Conservation (phyloP, 345 rosid species). For the Populus davidiana region DNA sequence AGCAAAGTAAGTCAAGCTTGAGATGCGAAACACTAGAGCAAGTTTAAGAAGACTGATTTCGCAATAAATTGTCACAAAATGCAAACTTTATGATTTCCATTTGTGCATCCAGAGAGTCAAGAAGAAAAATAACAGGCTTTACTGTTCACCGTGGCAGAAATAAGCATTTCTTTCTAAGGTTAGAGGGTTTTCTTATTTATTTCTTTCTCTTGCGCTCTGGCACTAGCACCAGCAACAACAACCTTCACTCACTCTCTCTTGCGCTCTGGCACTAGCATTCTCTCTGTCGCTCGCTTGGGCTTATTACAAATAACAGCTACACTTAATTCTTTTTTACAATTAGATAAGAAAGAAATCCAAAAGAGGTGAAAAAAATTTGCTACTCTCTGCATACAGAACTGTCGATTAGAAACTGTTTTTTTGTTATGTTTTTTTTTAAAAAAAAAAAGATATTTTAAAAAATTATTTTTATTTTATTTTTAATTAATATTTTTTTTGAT, state of each 20-base stretch:
- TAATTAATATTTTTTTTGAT: too few relatives aligned
- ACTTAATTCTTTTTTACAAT: too few relatives aligned
- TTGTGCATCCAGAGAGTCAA: not conserved
- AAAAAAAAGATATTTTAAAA: too few relatives aligned
- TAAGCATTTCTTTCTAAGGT: constrained; percentile 16
- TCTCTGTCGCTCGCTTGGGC: too few relatives aligned
- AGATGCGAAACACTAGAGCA: not conserved
- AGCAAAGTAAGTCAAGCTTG: constrained; percentile 9
- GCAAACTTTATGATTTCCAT: constrained; percentile 3
- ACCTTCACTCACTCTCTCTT: constrained; percentile 6
- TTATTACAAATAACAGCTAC: too few relatives aligned
- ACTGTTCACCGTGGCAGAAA: constrained; percentile 20
- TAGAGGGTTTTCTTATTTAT: constrained; percentile 20
- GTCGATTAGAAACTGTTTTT: too few relatives aligned
- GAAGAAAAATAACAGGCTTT: constrained; percentile 3
- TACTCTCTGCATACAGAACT: too few relatives aligned
- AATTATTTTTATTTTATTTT: too few relatives aligned
- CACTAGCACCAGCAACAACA: constrained; percentile 9
- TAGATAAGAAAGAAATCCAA: too few relatives aligned
- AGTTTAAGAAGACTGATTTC: constrained; percentile 10
- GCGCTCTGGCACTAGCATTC: too few relatives aligned
- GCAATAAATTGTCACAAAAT: constrained; percentile 11
- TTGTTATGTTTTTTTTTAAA: too few relatives aligned
- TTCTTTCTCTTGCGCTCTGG: not conserved
- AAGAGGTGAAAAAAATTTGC: too few relatives aligned